These are phyloP conservation scores for Apophysomyces ossiformis DNA, from an alignment of 371 early-diverging fungal species.

Conservation along the genomic window DNA sequence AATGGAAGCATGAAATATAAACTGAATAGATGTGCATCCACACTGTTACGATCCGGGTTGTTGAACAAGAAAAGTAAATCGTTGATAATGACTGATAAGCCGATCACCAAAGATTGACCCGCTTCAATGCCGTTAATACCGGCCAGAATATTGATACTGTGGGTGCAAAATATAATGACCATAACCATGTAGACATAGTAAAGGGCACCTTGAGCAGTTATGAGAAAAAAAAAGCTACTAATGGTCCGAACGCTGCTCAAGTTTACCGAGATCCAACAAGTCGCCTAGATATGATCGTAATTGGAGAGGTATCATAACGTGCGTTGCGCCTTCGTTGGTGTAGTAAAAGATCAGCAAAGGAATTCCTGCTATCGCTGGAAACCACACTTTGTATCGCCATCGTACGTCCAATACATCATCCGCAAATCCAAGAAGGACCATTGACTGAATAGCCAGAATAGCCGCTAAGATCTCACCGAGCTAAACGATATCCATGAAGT, in stretches of 20 bases:
- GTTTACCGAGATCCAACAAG: constrained; percentile 80
- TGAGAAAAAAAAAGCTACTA: neutral
- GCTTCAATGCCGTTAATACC: constrained; percentile 99
- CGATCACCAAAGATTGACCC: constrained; percentile 91
- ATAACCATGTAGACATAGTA: constrained; percentile 94
- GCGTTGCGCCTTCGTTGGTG: constrained; percentile 87
- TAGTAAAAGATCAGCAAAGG: constrained; percentile 95
- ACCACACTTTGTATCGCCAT: constrained; percentile 95
- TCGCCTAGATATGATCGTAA: constrained; percentile 75
- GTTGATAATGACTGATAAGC: constrained; percentile 81
- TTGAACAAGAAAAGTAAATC: constrained; percentile 69
- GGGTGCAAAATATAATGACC: constrained; percentile 93
- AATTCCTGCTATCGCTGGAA: constrained; percentile 92
- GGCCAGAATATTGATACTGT: constrained; percentile 98
- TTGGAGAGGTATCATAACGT: constrained; percentile 86
- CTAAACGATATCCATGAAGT: constrained; percentile 34
- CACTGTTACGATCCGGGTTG: constrained; percentile 50
- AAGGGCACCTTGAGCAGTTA: constrained; percentile 60
- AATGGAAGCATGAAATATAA: constrained; percentile 93
- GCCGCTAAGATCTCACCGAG: constrained; percentile 89
- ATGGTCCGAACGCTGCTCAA: neutral
- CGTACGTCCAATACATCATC: constrained; percentile 97
- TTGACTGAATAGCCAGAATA: constrained; percentile 87
- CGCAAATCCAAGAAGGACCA: constrained; percentile 97
- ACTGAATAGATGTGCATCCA: constrained; percentile 81